A percentile compares a stretch with the other conserved stretches of the same genome.
Evolutionary conservation across 352 stramenopile genomes (phyloP).

Genomic region (Aphanomyces invadans): DNA sequence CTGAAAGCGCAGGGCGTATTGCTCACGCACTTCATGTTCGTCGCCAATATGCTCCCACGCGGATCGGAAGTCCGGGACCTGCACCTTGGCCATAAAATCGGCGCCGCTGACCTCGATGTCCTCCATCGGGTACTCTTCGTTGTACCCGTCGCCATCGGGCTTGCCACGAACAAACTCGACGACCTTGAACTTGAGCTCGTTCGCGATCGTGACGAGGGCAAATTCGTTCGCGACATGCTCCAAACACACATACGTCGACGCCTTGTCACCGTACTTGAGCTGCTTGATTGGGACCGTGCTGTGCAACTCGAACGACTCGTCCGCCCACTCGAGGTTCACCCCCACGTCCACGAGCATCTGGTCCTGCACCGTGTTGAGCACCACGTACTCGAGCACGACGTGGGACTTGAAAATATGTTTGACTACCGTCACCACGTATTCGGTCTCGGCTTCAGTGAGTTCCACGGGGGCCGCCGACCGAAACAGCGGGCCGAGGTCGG

Average conservation of each 20-base stretch:
- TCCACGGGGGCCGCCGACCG: slow-evolving; percentile 83
- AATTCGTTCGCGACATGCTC: slow-evolving; percentile 75
- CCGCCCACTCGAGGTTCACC: slow-evolving; percentile 87
- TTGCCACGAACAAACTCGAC: slow-evolving; percentile 93
- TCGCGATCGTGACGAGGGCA: slow-evolving; percentile 85
- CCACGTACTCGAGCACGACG: slow-evolving; percentile 95
- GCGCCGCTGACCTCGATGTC: slow-evolving; percentile 91
- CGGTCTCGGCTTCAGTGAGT: slow-evolving; percentile 95
- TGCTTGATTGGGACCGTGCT: slow-evolving; percentile 81
- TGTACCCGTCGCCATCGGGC: slow-evolving; percentile 84
- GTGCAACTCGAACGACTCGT: slow-evolving; percentile 88
- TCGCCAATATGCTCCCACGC: slow-evolving; percentile 95
- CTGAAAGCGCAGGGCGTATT: slow-evolving; percentile 96
- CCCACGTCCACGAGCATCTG: slow-evolving; percentile 94
- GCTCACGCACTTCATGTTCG: slow-evolving; percentile 93
- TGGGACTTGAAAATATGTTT: slow-evolving; percentile 97
- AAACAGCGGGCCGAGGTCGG: slow-evolving; percentile 90
- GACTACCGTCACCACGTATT: slow-evolving; percentile 95
- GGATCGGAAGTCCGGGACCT: slow-evolving; percentile 92
- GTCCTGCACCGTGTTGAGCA: slow-evolving; percentile 98
- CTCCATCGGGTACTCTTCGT: slow-evolving; percentile 99
- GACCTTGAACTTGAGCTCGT: slow-evolving; percentile 94
- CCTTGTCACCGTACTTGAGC: slow-evolving; percentile 91
- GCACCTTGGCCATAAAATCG: slow-evolving; percentile 97
- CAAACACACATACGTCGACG: slow-evolving; percentile 91